Base-by-base conservation (phyloP, 2,329 filamentous ascomycete genomes). In the Pleomassaria siparia region DNA sequence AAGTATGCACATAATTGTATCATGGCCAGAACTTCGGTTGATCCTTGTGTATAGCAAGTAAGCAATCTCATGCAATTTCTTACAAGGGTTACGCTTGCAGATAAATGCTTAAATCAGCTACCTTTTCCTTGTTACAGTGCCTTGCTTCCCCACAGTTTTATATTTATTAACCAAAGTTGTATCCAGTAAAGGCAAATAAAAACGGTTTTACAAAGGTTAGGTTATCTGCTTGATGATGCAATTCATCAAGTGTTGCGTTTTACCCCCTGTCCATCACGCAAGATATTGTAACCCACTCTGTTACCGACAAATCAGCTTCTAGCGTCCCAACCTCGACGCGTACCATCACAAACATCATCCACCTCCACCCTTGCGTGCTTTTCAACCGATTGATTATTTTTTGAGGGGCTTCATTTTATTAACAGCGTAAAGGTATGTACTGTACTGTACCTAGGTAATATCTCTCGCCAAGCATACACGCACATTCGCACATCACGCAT, bases 221-320 rank as follows among this genome's bases (percentile, higher is more conserved):
- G n/a, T 50, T 47, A 44, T 47, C 46, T 49, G 28, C 28, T 36
- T 43, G 33, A 47, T 21, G 30, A 20, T 39, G 44, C 42, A 37
- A 24, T 40, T n/a, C n/a, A n/a, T n/a, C n/a, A n/a, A n/a, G n/a
- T n/a, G n/a, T n/a, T n/a, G n/a, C 56, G 64, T 58, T 51, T 60
- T 43, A 22, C 43, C 39, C 58, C 56, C 47, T 47, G 58, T 62
- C 60, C 63, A 67, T 69, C 58, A 66, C 66, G 66, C 64, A 61
- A 69, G 67, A 40, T 50, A 47, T 44, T 54, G 55, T 45, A 50
- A 56, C n/a, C n/a, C n/a, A 30, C 28, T 22, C 20, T 15, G 37
- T 16, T 20, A 52, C 51, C n/a, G 43, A 46, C 63, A 54, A 63
- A 64, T 62, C 56, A 64, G 20, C 51, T 49, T 46, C 32, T 43